Base-by-base conservation (phyloP, 345 rosid species). In the Eucalyptus marginata region DNA sequence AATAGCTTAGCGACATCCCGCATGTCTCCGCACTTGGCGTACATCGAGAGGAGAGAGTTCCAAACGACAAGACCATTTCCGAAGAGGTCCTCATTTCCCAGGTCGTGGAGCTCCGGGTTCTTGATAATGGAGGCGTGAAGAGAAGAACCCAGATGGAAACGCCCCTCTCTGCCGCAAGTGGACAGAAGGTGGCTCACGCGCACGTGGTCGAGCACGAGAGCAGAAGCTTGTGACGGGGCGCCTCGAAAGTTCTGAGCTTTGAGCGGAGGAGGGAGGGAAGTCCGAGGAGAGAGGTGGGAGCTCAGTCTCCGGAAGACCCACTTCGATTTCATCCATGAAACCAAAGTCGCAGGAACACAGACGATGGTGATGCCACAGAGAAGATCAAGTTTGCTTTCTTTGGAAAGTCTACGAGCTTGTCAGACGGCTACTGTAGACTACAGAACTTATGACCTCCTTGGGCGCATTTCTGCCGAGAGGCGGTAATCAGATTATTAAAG, bases 61-160 rank as follows among this genome's bases (percentile, higher is more conserved):
- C 98, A 95, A 86, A 96, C 90, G 87, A 94, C 94, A 33, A 94
- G 90, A 18, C 90, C 91, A 88, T 97, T 91, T n/a, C 89, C 91
- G 43, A 68, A 85, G 87, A 88, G 71, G 54, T 81, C 88, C 24
- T 87, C 89, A 76, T 91, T 90, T 11, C 86, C 49, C 40, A 90
- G 91, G 64, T 91, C 91, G 64, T 87, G 87, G 24, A 93, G 90
- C 84, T 93, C 95, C 8, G 90, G 92, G 71, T 88, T 94, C 89
- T 97, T 97, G 66, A 94, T 13, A 47, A 97, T 87, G 88, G 97
- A 95, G 62, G 98, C 98, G 86, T 96, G 99, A 71, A 97, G 90
- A 43, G 96, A 97, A 88, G 98, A 92, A 81, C 98, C 99, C 92
- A 97, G 90, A 89, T 89, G 92, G 91, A 92, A 83, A 80, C 90